phyloP scores from a whole-genome alignment of 495 filamentous ascomycete species.

The Xylaria telfairii region DNA sequence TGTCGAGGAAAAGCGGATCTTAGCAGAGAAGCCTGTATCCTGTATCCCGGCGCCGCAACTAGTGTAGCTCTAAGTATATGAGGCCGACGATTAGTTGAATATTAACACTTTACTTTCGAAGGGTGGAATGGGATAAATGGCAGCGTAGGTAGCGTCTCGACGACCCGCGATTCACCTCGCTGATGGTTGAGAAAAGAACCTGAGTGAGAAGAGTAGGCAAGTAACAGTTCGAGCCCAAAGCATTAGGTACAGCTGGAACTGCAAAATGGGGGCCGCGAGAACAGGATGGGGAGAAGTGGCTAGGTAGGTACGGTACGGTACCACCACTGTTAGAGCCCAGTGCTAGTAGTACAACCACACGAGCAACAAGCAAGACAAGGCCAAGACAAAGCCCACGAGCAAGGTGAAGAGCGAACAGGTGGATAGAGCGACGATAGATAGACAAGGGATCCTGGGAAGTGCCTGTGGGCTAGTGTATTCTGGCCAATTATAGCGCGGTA shows the following conservation, averaged over 20 bases:
- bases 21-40: constrained; percentile 3
- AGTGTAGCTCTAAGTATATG: constrained; percentile 10
- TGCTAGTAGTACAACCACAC: constrained; percentile 14
- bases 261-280: constrained; percentile 10
- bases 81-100: background rate
- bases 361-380: background rate
- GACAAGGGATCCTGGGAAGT: constrained; percentile 17
- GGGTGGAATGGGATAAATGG: constrained; percentile 4
- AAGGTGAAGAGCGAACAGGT: constrained; percentile 21
- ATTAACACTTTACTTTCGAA: constrained; percentile 15
- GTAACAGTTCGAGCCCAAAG: background rate
- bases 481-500: constrained; percentile 1
- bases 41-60: constrained; percentile 3
- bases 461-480: background rate
- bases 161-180: constrained; percentile 6
- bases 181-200: constrained; percentile 4
- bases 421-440: constrained; percentile 3
- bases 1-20: constrained; percentile 23
- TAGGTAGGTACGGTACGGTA: constrained; percentile 20
- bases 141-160: constrained; percentile 1
- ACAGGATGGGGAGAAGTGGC: background rate
- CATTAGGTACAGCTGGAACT: background rate
- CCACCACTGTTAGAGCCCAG: constrained; percentile 10
- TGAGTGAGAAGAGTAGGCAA: background rate
- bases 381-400: constrained; percentile 15